A percentile compares a stretch with the other conserved stretches of the same genome.
Evolutionary conservation across 176 grass and related monocot species (phyloP).

Genomic region (Eremochloa ophiuroides): DNA sequence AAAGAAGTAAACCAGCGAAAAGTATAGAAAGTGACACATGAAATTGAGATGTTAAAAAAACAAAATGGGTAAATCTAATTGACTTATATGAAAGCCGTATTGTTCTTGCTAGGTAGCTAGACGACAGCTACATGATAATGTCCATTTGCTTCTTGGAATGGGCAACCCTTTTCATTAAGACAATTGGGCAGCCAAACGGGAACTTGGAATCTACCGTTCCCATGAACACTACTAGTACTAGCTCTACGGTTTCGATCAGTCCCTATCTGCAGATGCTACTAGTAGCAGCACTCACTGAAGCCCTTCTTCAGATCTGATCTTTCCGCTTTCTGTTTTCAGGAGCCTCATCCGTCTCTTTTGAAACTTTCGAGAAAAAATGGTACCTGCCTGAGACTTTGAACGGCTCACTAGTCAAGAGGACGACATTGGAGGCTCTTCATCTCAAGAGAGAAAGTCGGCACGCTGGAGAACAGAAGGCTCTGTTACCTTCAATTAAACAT

Average conservation of each 20-base stretch:
- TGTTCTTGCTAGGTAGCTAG: neutral
- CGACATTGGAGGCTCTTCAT: neutral
- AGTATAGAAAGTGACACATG: neutral
- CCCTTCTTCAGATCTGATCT: neutral
- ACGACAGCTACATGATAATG: neutral
- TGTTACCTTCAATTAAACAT: no score
- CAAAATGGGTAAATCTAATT: neutral
- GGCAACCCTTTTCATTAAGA: neutral
- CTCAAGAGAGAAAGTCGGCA: neutral
- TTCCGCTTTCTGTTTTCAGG: conserved; percentile 22
- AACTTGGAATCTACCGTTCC: conserved; percentile 20
- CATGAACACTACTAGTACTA: neutral
- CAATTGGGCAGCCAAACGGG: neutral
- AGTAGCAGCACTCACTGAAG: neutral
- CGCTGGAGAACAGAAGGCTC: neutral
- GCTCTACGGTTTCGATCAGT: neutral
- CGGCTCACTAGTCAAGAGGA: conserved; percentile 22
- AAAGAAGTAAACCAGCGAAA: neutral
- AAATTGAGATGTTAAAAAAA: neutral
- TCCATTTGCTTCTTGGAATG: conserved; percentile 19
- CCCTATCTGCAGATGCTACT: neutral
- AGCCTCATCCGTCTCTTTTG: conserved; percentile 12
- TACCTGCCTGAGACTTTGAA: conserved; percentile 23
- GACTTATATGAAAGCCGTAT: neutral
- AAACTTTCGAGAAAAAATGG: conserved; percentile 34